Evolutionary conservation across 106 monocot genomes (phyloP).

Genomic region (Gastrodia elata): DNA sequence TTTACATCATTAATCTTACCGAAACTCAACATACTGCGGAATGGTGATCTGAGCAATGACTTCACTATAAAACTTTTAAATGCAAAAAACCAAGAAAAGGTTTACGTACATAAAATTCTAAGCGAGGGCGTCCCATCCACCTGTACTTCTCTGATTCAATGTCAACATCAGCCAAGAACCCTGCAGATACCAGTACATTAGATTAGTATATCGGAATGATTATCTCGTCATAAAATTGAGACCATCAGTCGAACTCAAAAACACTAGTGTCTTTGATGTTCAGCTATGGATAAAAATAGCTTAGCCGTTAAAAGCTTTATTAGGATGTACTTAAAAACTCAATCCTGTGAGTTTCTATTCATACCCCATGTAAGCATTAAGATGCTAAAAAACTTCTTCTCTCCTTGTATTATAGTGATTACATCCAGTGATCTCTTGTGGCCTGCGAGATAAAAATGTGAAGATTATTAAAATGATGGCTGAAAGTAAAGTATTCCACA

Average conservation of each 20-base stretch:
- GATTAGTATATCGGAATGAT: not conserved
- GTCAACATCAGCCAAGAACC: constrained; percentile 63
- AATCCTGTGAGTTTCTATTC: not conserved
- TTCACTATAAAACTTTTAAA: not conserved
- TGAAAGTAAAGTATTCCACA: not conserved
- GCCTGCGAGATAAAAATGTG: constrained; percentile 31
- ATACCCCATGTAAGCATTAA: constrained; percentile 97
- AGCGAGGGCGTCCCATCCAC: constrained; percentile 81
- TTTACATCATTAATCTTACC: too few species aligned
- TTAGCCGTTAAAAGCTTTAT: not conserved
- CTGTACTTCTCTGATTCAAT: constrained; percentile 91
- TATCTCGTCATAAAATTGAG: not conserved
- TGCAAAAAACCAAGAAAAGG: not conserved
- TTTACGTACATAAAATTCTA: constrained; percentile 21
- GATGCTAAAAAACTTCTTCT: constrained; percentile 70
- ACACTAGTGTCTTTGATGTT: not conserved
- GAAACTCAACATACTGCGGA: not conserved
- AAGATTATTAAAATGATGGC: not conserved
- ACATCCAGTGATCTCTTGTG: constrained; percentile 70
- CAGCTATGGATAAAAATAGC: not conserved
- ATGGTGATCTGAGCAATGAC: not conserved
- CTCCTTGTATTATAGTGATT: constrained; percentile 61
- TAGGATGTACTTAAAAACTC: not conserved
- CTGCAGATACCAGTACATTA: constrained; percentile 20
- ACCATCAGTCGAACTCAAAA: not conserved